Evolutionary conservation across 352 stramenopile species (phyloP), one percentile per base, ranked within the genome.

Genomic region (Pythium oligandrum): DNA sequence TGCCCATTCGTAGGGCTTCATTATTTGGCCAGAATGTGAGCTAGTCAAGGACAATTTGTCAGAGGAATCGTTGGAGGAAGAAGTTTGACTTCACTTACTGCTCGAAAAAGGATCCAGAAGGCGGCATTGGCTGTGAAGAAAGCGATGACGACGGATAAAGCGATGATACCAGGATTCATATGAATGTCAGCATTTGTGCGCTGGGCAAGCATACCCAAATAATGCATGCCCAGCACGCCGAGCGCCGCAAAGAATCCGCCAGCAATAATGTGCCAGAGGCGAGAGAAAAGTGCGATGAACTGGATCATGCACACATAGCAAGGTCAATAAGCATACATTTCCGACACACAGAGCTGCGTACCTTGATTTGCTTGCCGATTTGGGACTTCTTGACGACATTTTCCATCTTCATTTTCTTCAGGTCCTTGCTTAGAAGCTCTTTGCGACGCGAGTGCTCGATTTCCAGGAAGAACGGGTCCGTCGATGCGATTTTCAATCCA

Each of bases 81-180:
- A 8, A 42, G 38, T 12, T 12, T 42, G 7, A 10, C 52, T 6
- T 26, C 17, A 26, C 57, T 30, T 66, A 84, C 76, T 46, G 63
- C 73, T 49, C 78, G 78, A 44, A 86, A 88, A 5, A 88, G 43
- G 50, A 86, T 88, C 78, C 75, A 88, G 42, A 88, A 88, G 6
- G 75, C 75, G 2, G 74, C 72, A 39, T 68, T 88, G 2, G 78
- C 78, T 6, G 76, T 77, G 47, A 78, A 69, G 36, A 85, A 85
- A 4, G 78, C 75, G 9, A 88, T 80, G 10, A 78, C 50, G 2
- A 61, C 73, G 5, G 78, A 88, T 6, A 78, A 43, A 5, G 69
- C 72, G 34, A 86, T 61, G 46, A 85, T 55, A 4, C 65, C 67
- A 10, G 50, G 44, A n/a, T 75, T 58, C 10, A 78, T 68, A 3